These are phyloP conservation scores for Tripterygium wilfordii DNA, from an alignment of 177 flowering plant species.

Conservation along the genomic window DNA sequence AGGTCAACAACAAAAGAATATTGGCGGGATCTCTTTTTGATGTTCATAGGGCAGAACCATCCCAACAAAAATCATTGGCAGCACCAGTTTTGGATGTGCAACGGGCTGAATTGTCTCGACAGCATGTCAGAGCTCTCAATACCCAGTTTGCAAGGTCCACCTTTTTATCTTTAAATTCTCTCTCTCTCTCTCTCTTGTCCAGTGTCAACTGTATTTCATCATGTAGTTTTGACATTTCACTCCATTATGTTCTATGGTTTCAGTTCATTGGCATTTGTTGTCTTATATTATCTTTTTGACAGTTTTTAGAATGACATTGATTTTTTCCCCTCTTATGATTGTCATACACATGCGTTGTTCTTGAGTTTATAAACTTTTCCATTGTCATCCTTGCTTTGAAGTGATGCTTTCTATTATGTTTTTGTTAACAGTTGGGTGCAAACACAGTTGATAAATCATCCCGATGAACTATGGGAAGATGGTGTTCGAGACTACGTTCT, in stretches of 20 bases:
- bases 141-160: slow-evolving; percentile 82
- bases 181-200: neutral
- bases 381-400: neutral
- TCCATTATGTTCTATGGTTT: too few relatives aligned
- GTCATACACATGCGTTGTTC: too few relatives aligned
- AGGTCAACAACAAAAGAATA: slow-evolving; percentile 62
- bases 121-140: slow-evolving; percentile 96
- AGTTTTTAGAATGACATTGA: too few relatives aligned
- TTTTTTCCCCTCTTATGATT: too few relatives aligned
- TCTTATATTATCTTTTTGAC: too few relatives aligned
- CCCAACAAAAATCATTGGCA: slow-evolving; percentile 21
- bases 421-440: slow-evolving; percentile 90
- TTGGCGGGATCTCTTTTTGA: slow-evolving; percentile 50
- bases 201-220: neutral
- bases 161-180: neutral
- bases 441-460: slow-evolving; percentile 70
- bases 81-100: slow-evolving; percentile 44
- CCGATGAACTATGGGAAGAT: slow-evolving; percentile 98
- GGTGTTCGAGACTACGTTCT: slow-evolving; percentile 74
- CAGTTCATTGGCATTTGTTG: too few relatives aligned
- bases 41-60: slow-evolving; percentile 33
- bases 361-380: neutral
- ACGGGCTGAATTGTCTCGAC: slow-evolving; percentile 65
- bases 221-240: too few relatives aligned
- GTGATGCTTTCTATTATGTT: neutral